phyloP scores from a whole-genome alignment of 1,139 yeast genomes.

The Saccharomyces hybrid region DNA sequence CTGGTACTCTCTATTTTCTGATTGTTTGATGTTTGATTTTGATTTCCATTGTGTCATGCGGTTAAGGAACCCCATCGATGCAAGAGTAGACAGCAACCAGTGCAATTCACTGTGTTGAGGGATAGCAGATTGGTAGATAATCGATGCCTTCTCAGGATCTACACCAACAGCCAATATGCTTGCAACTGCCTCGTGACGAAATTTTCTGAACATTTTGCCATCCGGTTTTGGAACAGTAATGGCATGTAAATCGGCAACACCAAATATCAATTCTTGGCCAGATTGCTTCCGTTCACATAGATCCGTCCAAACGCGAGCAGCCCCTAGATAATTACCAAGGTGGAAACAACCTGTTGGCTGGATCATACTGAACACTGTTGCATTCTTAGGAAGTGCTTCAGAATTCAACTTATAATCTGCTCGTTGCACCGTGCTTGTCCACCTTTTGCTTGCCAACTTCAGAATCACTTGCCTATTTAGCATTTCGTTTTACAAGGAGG shows the following conservation, averaged over 20 bases:
- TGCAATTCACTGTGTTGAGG: constrained; percentile 75
- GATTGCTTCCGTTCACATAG: constrained; percentile 38
- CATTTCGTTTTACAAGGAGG: neutral
- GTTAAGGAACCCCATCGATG: constrained; percentile 79
- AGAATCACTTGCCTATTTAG: neutral
- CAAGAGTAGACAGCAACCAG: constrained; percentile 76
- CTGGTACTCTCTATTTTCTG: constrained; percentile 12
- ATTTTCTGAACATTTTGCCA: constrained; percentile 41
- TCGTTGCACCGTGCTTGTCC: constrained; percentile 15
- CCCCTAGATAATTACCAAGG: constrained; percentile 89
- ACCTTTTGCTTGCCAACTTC: neutral
- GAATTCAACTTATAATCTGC: constrained; percentile 17
- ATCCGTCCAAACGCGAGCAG: constrained; percentile 74
- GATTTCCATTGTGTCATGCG: constrained; percentile 98
- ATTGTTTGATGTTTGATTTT: constrained; percentile 49
- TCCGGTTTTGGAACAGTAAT: constrained; percentile 64
- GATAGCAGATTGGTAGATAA: constrained; percentile 75
- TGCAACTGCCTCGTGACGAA: constrained; percentile 75
- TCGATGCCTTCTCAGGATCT: constrained; percentile 58
- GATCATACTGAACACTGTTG: constrained; percentile 54
- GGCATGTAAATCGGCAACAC: constrained; percentile 90
- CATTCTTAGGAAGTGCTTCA: constrained; percentile 24
- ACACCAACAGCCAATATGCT: constrained; percentile 79
- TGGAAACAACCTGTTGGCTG: constrained; percentile 95
- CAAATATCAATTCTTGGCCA: constrained; percentile 47